These are phyloP conservation scores for Xylariales sp. DNA, from an alignment of 2,329 filamentous ascomycete species.

Conservation along the genomic window DNA sequence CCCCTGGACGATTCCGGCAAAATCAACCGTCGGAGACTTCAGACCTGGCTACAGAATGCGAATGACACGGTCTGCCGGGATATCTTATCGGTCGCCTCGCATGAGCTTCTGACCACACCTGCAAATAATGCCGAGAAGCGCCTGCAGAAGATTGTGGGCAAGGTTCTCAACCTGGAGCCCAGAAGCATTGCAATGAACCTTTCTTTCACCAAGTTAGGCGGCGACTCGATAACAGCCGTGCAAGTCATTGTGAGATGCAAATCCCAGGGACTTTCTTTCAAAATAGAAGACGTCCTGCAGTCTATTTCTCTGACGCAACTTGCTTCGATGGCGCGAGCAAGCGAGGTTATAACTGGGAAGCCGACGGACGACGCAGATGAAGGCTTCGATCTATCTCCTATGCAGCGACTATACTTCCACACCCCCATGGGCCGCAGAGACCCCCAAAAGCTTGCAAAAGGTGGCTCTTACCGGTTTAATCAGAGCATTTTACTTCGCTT, in stretches of 20 bases:
- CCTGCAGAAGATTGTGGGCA: slow-evolving; percentile 33
- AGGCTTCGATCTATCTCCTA: slow-evolving; percentile 44
- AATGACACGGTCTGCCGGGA: slow-evolving; percentile 41
- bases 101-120: slow-evolving; percentile 29
- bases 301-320: slow-evolving; percentile 33
- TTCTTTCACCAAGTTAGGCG: slow-evolving; percentile 34
- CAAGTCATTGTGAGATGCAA: slow-evolving; percentile 33
- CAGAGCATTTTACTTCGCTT: slow-evolving; percentile 45
- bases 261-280: slow-evolving; percentile 31
- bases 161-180: slow-evolving; percentile 30
- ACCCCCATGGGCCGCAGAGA: slow-evolving; percentile 35
- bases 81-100: slow-evolving; percentile 37
- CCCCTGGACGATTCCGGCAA: slow-evolving; percentile 34
- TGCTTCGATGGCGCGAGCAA: slow-evolving; percentile 28
- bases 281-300: slow-evolving; percentile 30
- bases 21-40: slow-evolving; percentile 38
- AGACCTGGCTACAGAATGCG: slow-evolving; percentile 51
- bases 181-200: slow-evolving; percentile 37
- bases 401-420: slow-evolving; percentile 51
- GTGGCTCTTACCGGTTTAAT: slow-evolving; percentile 42
- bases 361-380: slow-evolving; percentile 29
- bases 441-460: slow-evolving; percentile 20
- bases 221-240: slow-evolving; percentile 33
- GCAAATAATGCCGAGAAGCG: slow-evolving; percentile 31
- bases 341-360: slow-evolving; percentile 21